Base-by-base conservation (phyloP, 305 asterid species). In the Solanum hybrid region DNA sequence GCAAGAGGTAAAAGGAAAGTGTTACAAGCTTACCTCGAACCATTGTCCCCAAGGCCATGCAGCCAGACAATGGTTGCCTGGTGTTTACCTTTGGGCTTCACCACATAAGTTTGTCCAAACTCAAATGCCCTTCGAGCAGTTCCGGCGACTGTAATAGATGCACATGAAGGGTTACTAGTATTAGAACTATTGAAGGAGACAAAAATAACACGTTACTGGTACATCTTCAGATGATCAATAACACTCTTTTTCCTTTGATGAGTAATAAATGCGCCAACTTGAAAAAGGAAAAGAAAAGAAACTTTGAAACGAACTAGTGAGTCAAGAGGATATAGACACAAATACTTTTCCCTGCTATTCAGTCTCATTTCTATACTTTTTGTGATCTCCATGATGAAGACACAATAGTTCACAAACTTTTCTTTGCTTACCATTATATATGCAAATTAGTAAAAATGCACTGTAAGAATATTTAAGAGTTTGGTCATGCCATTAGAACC, bases 31-130 rank as follows among this genome's bases (percentile, higher is more conserved):
- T 94, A 96, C 99, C 98, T 94, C 33, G 92, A 91, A 86, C 98
- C 98, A 35, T 94, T 94, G 92, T 96, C 98, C 28, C 99, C 99
- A 92, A 96, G 98, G 86, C 99, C 99, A 91, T 96, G 99, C 91
- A 96, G 90, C 99, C 98, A 96, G 69, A 96, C 98, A 91, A 96
- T 89, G 33, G 99, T 96, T 51, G 99, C 98, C 92, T 94, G 95
- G 93, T 96, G 98, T 93, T 93, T 92, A 51, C 97, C 98, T 94
- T 96, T 94, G 39, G 99, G 98, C 94, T 91, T 94, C 91, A 96
- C 96, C 87, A 95, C 99, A 89, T 93, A 91, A 14, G 98, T 96
- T 92, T 92, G 92, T 37, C 99, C 99, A 94, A 94, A 96, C 83
- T 94, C 94, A 91, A 95, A 91, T 86, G 96, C 92, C 93, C 95